phyloP scores from a whole-genome alignment of 2,329 filamentous ascomycete genomes.

The Fusarium chaquense region DNA sequence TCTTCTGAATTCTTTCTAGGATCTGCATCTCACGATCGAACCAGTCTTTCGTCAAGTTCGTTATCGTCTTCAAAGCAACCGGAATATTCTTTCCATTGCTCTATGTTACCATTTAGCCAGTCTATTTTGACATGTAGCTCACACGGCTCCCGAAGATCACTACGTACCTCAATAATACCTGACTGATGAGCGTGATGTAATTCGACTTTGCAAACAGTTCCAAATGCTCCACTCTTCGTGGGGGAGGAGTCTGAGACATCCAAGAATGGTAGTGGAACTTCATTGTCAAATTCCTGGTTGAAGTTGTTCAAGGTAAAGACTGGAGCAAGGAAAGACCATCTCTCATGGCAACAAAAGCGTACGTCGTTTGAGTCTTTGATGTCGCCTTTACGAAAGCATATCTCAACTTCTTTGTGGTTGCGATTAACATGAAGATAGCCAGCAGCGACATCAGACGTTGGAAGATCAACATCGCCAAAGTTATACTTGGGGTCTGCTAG shows the following conservation, averaged over 20 bases:
- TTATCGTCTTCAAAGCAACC: not conserved
- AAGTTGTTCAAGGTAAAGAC: not conserved
- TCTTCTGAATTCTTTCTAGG: not conserved
- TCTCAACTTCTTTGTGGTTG: too few relatives aligned
- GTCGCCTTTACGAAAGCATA: too few relatives aligned
- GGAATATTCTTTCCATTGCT: not conserved
- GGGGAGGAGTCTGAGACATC: fast-evolving
- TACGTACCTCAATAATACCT: not conserved
- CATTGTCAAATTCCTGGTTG: not conserved
- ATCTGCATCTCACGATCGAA: not conserved
- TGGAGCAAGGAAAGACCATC: not conserved
- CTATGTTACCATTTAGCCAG: not conserved
- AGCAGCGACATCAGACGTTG: too few relatives aligned
- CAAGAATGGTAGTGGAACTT: not conserved
- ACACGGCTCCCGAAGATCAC: too few relatives aligned
- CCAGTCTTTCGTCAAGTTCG: not conserved
- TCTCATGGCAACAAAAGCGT: too few relatives aligned
- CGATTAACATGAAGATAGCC: too few relatives aligned
- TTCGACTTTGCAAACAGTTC: not conserved
- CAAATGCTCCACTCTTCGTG: not conserved
- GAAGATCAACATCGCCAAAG: too few relatives aligned
- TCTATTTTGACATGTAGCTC: too few relatives aligned
- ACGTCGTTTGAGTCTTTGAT: too few relatives aligned
- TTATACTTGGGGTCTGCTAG: too few relatives aligned
- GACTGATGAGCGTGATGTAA: not conserved